Base-by-base conservation (phyloP, 495 filamentous ascomycete species). In the Annulohypoxylon maeteangense region DNA sequence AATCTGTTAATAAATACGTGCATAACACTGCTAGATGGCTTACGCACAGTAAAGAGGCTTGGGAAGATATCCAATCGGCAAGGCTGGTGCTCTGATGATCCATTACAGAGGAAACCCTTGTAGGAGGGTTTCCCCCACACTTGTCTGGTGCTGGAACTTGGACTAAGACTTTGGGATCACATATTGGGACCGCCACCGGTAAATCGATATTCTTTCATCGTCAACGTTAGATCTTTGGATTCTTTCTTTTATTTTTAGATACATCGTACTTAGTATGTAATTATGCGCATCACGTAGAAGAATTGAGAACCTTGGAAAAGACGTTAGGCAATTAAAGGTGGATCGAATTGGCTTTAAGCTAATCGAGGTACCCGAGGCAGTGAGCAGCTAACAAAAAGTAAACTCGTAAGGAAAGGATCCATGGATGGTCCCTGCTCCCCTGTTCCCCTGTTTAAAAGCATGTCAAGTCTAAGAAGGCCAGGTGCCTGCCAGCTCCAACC, bases 31-130 rank as follows among this genome's bases (percentile, higher is more conserved):
- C 51, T 20, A 54, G 36, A 47, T 65, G 62, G 25, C 50, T 55
- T 47, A 59, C 63, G 32, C 47, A 59, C 32, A 61, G 32, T 57
- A 57, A 7, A 16, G 31, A 36, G 36, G 25, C 27, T 7, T 40
- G 40, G 34, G 3, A 40, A 51, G 47, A 7, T 34, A 25, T 22
- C 29, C 16, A 55, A 56, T 65, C 38, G 50, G 38, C 48, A 56
- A 47, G 62, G 62, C 62, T 65, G 62, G 62, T 63, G 34, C 6
- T 63, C 31, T 34, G 62, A 47, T 56, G 62, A 65, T 56, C 62
- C 50, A 65, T 47, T 55, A 11, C 50, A 56, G 31, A 51, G 45
- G 20, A 40, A 12, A 50, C 45, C 59, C 59, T 32, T 48, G 29
- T 57, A 45, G 16, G 40, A 60, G 44, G 29, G 32, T 36, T 11